phyloP scores from a whole-genome alignment of 352 stramenopile species.

The Saprolegnia diclina region DNA sequence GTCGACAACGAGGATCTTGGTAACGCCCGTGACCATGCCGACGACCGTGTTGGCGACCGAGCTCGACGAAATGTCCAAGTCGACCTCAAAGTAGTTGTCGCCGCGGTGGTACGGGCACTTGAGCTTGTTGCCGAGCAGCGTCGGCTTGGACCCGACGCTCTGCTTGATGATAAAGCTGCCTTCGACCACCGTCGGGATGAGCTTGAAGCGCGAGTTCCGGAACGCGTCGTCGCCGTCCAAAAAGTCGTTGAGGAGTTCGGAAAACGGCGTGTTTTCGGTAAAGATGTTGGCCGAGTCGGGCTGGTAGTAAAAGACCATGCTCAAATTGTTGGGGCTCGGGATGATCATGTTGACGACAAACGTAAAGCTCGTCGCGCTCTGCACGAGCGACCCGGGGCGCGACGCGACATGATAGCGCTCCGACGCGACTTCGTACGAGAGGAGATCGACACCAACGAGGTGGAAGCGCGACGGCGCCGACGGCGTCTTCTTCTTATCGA shows the following conservation, averaged over 20 bases:
- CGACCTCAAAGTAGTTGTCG: slow-evolving; percentile 94
- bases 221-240: slow-evolving; percentile 93
- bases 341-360: slow-evolving; percentile 90
- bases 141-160: slow-evolving; percentile 92
- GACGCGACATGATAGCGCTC: slow-evolving; percentile 77
- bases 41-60: slow-evolving; percentile 86
- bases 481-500: slow-evolving; percentile 84
- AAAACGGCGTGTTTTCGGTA: slow-evolving; percentile 83
- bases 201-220: slow-evolving; percentile 96
- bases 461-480: slow-evolving; percentile 69
- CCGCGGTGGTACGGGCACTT: slow-evolving; percentile 83
- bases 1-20: slow-evolving; percentile 84
- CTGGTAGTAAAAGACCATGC: slow-evolving; percentile 84
- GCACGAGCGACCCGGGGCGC: slow-evolving; percentile 63
- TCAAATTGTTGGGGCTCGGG: slow-evolving; percentile 64
- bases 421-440: slow-evolving; percentile 62
- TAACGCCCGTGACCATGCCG: slow-evolving; percentile 85
- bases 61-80: slow-evolving; percentile 93
- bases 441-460: slow-evolving; percentile 71
- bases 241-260: slow-evolving; percentile 85
- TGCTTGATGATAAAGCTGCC: slow-evolving; percentile 96
- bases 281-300: slow-evolving; percentile 72
- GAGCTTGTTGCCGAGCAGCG: slow-evolving; percentile 96
- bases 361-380: slow-evolving; percentile 70
- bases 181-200: slow-evolving; percentile 96